Evolutionary conservation across 345 rosid genomes (phyloP).

Genomic region (Eucalyptus cloeziana): DNA sequence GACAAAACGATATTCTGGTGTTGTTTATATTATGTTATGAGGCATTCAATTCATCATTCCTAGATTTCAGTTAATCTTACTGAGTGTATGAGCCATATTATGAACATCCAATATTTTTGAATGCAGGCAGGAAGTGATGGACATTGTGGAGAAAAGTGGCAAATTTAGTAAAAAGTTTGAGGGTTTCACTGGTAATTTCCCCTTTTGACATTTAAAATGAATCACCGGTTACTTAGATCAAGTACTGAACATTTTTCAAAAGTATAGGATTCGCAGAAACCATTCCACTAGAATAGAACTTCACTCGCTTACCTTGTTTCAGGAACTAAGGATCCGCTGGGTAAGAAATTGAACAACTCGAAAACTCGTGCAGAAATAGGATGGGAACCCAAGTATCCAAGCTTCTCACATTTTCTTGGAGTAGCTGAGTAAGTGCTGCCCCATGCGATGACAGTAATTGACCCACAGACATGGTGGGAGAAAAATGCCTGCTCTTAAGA

Average conservation of each 20-base stretch:
- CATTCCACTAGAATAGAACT: neutral
- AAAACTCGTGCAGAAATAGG: constrained; percentile 61
- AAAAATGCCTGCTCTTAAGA: neutral
- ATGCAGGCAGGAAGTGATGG: constrained; percentile 89
- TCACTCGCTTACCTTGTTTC: constrained; percentile 4
- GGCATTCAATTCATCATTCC: neutral
- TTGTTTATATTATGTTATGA: neutral
- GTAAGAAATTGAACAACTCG: constrained; percentile 79
- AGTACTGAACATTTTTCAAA: neutral
- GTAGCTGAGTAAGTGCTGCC: constrained; percentile 10
- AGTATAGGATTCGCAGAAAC: neutral
- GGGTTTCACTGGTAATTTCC: constrained; percentile 60
- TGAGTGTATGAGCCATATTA: neutral
- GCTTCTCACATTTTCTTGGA: constrained; percentile 77
- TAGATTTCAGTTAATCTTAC: neutral
- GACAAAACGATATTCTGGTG: neutral
- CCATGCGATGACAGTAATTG: neutral
- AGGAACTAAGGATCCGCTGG: constrained; percentile 79
- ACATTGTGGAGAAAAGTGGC: constrained; percentile 65
- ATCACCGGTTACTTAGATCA: neutral
- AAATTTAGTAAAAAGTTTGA: constrained; percentile 57
- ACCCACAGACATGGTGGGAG: neutral
- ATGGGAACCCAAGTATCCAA: constrained; percentile 85
- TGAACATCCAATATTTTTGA: neutral
- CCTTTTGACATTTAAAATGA: neutral